Percentiles rank a stretch among this genome's conserved stretches.
These are phyloP conservation scores for Fusarium sp. DNA, from an alignment of 2,329 filamentous ascomycete species.

Conservation along the genomic window DNA sequence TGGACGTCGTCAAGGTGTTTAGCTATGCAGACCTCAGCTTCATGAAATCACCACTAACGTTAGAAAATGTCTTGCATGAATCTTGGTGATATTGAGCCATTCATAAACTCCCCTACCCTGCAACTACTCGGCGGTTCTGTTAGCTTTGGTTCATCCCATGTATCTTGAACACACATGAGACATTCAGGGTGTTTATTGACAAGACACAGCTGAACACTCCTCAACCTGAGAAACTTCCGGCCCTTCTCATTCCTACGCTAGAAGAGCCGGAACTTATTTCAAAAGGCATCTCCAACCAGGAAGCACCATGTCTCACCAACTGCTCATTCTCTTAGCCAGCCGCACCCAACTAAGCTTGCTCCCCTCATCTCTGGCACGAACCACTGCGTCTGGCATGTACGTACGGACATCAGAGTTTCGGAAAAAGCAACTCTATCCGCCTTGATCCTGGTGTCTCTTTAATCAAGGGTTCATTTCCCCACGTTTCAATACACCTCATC, in stretches of 20 bases:
- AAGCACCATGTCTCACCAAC: not conserved
- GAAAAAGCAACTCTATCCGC: slow-evolving; percentile 19
- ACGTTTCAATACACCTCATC: slow-evolving; percentile 20
- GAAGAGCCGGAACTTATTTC: not conserved
- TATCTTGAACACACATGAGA: not conserved
- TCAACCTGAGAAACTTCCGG: not conserved
- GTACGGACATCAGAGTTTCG: not conserved
- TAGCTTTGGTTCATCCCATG: not conserved
- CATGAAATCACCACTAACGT: not conserved
- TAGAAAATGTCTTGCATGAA: not conserved
- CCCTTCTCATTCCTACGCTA: not conserved
- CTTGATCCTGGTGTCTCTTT: slow-evolving; percentile 3
- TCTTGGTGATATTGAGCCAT: not conserved
- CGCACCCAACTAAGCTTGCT: not conserved
- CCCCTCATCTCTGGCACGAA: not conserved
- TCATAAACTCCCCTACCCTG: not conserved
- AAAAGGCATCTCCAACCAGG: not conserved
- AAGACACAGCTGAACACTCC: not conserved
- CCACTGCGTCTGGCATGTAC: not conserved
- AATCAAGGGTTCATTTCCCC: slow-evolving; percentile 12
- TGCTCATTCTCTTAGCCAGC: not conserved
- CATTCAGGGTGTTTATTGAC: not conserved
- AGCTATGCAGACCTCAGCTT: not conserved
- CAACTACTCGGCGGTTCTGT: not conserved
- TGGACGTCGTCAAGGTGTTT: not conserved